Conservation (phyloP, 805 yeast genomes). For the Ogataea paraovalis region DNA sequence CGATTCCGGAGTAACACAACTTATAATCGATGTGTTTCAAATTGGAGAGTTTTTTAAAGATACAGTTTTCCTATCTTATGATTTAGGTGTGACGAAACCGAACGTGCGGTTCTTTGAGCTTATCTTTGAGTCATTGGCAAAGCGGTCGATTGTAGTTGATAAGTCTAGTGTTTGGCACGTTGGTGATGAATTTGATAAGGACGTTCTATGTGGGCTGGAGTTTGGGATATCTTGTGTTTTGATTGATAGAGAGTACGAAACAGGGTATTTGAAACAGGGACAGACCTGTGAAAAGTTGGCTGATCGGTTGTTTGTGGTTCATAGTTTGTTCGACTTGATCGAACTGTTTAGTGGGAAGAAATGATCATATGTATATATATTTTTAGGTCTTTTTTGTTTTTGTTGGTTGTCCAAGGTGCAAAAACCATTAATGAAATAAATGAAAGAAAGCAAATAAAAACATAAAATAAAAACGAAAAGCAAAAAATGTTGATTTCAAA, state of each 20-base stretch:
- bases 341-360: conserved; percentile 7
- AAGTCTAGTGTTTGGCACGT: conserved; percentile 47
- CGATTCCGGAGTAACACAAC: conserved; percentile 47
- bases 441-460: too few species aligned
- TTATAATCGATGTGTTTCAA: conserved; percentile 44
- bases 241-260: conserved; percentile 18
- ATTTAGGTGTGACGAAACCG: conserved; percentile 54
- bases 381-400: too few species aligned
- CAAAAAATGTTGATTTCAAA: too few species aligned
- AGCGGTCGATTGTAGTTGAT: neutral
- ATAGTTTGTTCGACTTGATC: conserved; percentile 9
- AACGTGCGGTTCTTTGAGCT: conserved; percentile 41
- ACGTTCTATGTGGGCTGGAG: conserved; percentile 44
- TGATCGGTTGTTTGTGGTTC: conserved; percentile 17
- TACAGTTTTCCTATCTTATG: conserved; percentile 50
- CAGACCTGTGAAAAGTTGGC: conserved; percentile 10
- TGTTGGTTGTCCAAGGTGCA: too few species aligned
- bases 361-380: neutral
- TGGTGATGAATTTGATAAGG: conserved; percentile 60
- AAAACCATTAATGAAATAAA: too few species aligned
- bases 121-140: conserved; percentile 26
- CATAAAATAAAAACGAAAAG: too few species aligned
- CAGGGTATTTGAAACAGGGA: conserved; percentile 9
- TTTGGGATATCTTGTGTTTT: conserved; percentile 61
- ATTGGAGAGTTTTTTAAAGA: conserved; percentile 37